A percentile compares a stretch with the other conserved stretches of the same genome.
Conservation (phyloP, 2,329 filamentous ascomycete species). For the Venturiaceae sp. region DNA sequence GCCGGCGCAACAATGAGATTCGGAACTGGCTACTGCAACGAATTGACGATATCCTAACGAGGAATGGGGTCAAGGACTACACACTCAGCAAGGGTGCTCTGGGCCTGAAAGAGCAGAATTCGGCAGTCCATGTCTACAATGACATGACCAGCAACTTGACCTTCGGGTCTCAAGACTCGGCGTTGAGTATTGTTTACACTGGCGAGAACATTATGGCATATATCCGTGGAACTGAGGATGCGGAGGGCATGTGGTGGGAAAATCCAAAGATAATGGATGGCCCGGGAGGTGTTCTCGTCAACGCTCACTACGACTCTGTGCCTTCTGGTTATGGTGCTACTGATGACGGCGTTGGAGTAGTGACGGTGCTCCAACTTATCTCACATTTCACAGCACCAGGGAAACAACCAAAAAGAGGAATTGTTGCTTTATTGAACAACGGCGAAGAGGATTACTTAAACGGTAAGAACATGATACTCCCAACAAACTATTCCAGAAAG, state of each 20-base stretch:
- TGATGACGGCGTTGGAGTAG: constrained; percentile 83
- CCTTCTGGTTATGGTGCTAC: constrained; percentile 89
- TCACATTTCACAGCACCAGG: constrained; percentile 70
- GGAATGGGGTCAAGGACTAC: constrained; percentile 28
- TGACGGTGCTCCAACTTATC: constrained; percentile 77
- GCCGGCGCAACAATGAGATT: constrained; percentile 69
- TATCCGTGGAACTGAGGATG: constrained; percentile 71
- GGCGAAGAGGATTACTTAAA: constrained; percentile 90
- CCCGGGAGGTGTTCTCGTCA: constrained; percentile 74
- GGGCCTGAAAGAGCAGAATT: neutral
- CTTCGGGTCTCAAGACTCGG: constrained; percentile 40
- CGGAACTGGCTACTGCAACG: constrained; percentile 65
- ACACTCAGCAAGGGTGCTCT: neutral
- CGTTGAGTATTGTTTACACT: constrained; percentile 68
- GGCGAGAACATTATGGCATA: constrained; percentile 89
- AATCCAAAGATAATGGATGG: constrained; percentile 28
- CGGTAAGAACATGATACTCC: constrained; percentile 35
- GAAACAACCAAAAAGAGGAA: constrained; percentile 65
- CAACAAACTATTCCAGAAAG: neutral
- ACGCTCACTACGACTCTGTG: constrained; percentile 91
- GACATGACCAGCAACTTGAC: constrained; percentile 74
- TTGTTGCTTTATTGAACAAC: constrained; percentile 86
- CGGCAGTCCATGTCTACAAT: constrained; percentile 59
- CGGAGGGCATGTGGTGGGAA: constrained; percentile 65
- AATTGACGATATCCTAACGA: constrained; percentile 58